A percentile compares a stretch with the other conserved stretches of the same genome.
Evolutionary conservation across 805 yeast species (phyloP).

Genomic region (Ogataea chonburiensis): DNA sequence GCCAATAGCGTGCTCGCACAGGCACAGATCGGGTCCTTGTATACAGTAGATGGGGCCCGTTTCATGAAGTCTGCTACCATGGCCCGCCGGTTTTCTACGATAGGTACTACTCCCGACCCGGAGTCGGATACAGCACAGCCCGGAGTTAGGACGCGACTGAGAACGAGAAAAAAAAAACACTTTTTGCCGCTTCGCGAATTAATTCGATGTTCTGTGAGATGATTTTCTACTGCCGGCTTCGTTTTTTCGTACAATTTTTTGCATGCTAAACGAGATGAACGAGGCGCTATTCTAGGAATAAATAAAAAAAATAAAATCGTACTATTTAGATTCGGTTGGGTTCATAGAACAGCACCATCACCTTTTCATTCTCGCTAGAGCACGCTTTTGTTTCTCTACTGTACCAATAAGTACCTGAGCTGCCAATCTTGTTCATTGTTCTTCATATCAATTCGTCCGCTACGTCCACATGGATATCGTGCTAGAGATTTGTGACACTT

Average conservation of each 20-base stretch:
- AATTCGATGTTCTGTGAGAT: no score
- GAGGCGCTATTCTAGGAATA: constrained; percentile 12
- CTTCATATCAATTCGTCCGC: constrained; percentile 8
- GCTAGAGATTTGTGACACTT: constrained; percentile 75
- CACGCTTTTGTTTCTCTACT: neutral
- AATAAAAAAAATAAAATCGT: constrained; percentile 17
- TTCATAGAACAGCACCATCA: neutral
- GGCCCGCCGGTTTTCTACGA: constrained; percentile 1
- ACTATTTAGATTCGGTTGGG: constrained; percentile 9
- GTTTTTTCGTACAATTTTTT: no score
- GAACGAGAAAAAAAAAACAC: neutral
- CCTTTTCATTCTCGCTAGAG: neutral
- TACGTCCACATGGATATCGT: constrained; percentile 76
- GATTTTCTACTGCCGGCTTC: no score
- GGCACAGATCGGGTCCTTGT: no score
- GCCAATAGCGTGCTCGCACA: no score
- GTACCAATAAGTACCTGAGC: neutral
- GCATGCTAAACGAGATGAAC: constrained; percentile 21
- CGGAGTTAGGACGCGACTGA: neutral
- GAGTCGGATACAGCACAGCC: neutral
- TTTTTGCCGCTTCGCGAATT: no score
- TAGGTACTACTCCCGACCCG: neutral
- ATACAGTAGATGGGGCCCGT: no score
- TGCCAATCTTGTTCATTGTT: constrained; percentile 1
- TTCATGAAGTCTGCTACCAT: neutral